Conservation (phyloP, 208 protist species). For the Herpetomonas tarakana region DNA sequence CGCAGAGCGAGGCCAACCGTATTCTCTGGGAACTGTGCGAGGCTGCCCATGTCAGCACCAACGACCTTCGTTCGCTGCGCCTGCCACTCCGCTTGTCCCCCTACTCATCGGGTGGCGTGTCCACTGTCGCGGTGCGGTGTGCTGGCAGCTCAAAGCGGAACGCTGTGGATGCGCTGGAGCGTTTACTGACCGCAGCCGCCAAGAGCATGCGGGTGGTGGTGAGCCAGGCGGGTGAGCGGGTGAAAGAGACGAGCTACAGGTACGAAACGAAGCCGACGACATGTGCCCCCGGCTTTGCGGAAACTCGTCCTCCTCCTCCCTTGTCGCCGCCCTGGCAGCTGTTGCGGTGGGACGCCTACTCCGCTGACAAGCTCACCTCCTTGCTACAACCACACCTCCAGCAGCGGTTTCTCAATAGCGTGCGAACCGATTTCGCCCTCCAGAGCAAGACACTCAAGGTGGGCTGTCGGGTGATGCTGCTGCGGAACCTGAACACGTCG, state of each 20-base stretch:
- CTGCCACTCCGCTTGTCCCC: constrained; percentile 14
- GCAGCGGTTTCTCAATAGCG: constrained; percentile 21
- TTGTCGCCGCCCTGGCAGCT: background rate
- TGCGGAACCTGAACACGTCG: constrained; percentile 59
- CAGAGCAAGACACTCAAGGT: constrained; percentile 76
- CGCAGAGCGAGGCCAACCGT: background rate
- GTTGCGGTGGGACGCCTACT: constrained; percentile 2
- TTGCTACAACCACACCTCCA: constrained; percentile 26
- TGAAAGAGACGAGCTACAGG: too few species aligned
- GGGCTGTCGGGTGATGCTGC: constrained; percentile 86
- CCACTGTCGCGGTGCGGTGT: constrained; percentile 13
- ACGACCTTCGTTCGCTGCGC: constrained; percentile 3
- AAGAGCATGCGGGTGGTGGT: constrained; percentile 11
- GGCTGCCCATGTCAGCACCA: background rate
- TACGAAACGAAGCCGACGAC: background rate
- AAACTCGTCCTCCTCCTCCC: too few species aligned
- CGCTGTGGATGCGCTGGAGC: background rate
- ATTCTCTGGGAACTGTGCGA: background rate
- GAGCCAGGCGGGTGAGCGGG: constrained; percentile 12
- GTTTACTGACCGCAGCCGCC: background rate
- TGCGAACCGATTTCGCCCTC: constrained; percentile 49
- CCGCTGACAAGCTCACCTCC: constrained; percentile 3
- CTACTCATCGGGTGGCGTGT: constrained; percentile 12
- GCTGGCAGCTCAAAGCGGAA: background rate
- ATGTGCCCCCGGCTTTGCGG: too few species aligned